These are phyloP conservation scores for Letharia lupina DNA, from an alignment of 495 filamentous ascomycete species.

Conservation along the genomic window DNA sequence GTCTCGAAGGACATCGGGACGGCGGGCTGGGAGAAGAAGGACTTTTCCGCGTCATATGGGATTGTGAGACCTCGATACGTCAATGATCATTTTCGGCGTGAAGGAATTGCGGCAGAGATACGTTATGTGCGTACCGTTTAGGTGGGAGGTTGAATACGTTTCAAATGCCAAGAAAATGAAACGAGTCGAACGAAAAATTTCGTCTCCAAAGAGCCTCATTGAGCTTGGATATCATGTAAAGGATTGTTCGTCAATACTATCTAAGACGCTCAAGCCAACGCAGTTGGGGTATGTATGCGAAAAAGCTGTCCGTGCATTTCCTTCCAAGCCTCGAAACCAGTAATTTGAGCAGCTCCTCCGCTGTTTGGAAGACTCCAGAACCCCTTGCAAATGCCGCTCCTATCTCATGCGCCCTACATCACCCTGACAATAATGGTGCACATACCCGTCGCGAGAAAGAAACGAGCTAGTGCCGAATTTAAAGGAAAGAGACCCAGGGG, in stretches of 20 bases:
- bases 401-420: neutral
- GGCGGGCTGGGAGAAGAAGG: neutral
- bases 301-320: conserved; percentile 1
- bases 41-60: conserved; percentile 1
- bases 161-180: neutral
- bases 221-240: neutral
- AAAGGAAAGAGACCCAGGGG: neutral
- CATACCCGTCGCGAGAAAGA: neutral
- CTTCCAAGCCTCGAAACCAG: neutral
- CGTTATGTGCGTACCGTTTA: neutral
- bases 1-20: conserved; percentile 66
- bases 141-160: neutral
- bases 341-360: conserved; percentile 2
- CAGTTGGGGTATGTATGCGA: conserved; percentile 7
- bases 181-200: neutral
- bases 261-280: conserved; percentile 1
- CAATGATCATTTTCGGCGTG: neutral
- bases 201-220: neutral
- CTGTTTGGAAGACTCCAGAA: neutral
- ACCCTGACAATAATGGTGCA: neutral
- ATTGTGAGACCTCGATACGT: neutral
- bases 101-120: neutral
- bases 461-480: neutral
- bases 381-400: conserved; percentile 7
- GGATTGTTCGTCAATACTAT: neutral